Base-by-base conservation (phyloP, 1,284 basidiomycete genomes). In the Heterobasidion occidentale region DNA sequence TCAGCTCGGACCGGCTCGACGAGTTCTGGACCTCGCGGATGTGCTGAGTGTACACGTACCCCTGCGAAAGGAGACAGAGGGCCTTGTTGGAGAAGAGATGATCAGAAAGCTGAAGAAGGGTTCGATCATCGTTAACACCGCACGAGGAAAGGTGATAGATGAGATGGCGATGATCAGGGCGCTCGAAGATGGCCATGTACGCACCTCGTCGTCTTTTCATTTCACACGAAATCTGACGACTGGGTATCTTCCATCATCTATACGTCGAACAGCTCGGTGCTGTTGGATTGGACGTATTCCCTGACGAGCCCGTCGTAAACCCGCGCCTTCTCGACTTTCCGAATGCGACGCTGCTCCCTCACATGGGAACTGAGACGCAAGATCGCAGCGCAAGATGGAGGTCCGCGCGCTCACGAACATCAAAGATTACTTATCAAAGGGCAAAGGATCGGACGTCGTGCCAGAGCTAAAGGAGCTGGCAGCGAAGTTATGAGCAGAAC, bases 201-300 rank as follows among this genome's bases (percentile, higher is more conserved):
- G 84, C 74, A 11, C 46, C 27, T 6, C 27, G 6, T 27, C 27
- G 20, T 53, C 51, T 12, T 53, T n/a, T 44, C 53, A 27, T 27
- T 27, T 27, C 27, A 27, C 27, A 27, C 27, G 27, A 27, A 27
- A 42, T 51, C 47, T 57, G 46, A 46, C 33, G 15, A 15, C 33
- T 35, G 45, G 36, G 9, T 34, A 35, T 15, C 5, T 47, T 42
- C 8, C 11, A 17, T 17, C 17, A 15, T 53, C 15, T 50, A 53
- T 50, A 27, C 27, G 4, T n/a, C 15, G 15, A n/a, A 27, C 65
- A 94, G 88, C 79, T 94, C 58, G 83, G 79, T 52, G 86, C 86
- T 2, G 89, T 91, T 19, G 94, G 94, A 20, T 76, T 98, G 20
- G 94, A 97, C 63, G 94, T 96, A 35, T 97, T 82, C 74, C 91